Base-by-base conservation (phyloP, 2,329 filamentous ascomycete species). In the Phyllosticta paracitricarpa region DNA sequence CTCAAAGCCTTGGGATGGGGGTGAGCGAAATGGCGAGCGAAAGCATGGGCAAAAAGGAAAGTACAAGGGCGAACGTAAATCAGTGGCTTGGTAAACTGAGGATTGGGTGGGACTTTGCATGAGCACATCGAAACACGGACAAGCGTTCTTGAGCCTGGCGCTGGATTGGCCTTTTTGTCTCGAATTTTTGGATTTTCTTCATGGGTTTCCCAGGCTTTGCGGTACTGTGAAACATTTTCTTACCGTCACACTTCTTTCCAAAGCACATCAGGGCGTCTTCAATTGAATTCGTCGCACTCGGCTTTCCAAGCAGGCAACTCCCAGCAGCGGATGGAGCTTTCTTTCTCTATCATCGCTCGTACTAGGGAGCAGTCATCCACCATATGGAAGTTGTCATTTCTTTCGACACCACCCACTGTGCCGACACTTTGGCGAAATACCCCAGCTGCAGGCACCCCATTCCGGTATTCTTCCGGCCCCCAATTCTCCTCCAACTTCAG, bases 1-100 rank as follows among this genome's bases (percentile, higher is more conserved):
- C 24, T 51, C 40, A 26, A 61, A 58, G 56, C 60, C 60, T 7
- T 61, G 58, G 58, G 40, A 48, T 48, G 40, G 40, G 17, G n/a
- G 40, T 2, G 40, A 48, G 14, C 14, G 14, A 5, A n/a, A 48
- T n/a, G 14, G 14, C 17, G 40, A 48, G 40, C 40, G 17, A 14
- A 48, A 48, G 14, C 12, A 48, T 5, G 17, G 40, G 3, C n/a
- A 48, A 17, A 48, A 48, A n/a, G 40, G 40, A 4, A 48, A n/a
- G 40, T 14, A n/a, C 40, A 48, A n/a, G 40, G 40, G 17, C 5
- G 40, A n/a, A 6, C 40, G n/a, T 17, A 48, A 48, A 3, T 14
- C 17, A n/a, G n/a, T 4, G 17, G 14, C 35, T 48, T 6, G 40
- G 17, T 12, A 17, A 10, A 48, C 26, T 28, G 35, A 14, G 6